phyloP scores from a whole-genome alignment of 2,329 filamentous ascomycete genomes.

The Aspergillus tamarii region DNA sequence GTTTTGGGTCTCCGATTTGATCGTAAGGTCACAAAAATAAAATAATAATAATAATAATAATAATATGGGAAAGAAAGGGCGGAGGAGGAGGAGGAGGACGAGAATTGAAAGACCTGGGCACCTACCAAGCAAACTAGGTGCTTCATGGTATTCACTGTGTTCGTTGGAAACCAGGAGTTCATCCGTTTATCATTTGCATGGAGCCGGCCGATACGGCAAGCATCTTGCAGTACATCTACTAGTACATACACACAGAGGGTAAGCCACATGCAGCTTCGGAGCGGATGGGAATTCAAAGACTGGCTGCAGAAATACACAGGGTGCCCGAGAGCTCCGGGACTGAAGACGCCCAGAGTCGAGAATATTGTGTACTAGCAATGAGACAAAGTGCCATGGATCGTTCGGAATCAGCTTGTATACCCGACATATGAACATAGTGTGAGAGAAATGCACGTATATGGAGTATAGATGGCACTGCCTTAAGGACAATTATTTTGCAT shows the following conservation, averaged over 20 bases:
- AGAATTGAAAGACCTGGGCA: background rate
- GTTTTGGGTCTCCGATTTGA: background rate
- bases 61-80: too few relatives aligned
- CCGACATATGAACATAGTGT: background rate
- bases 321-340: conserved; percentile 18
- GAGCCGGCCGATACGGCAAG: background rate
- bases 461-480: too few relatives aligned
- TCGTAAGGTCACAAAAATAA: background rate
- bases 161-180: conserved; percentile 3
- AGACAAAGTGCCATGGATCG: background rate
- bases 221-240: conserved; percentile 13
- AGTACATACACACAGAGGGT: background rate
- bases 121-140: background rate
- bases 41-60: background rate
- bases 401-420: background rate
- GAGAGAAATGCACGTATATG: background rate
- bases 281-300: conserved; percentile 16
- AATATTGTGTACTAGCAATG: background rate
- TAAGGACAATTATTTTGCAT: background rate
- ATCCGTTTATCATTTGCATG: conserved; percentile 4
- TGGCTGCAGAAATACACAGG: conserved; percentile 21
- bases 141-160: background rate
- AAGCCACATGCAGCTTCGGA: conserved; percentile 16
- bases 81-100: too few relatives aligned
- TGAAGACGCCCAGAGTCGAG: background rate